These are phyloP conservation scores for Takashimella tepidaria DNA, from an alignment of 1,284 basidiomycete species.

Conservation along the genomic window DNA sequence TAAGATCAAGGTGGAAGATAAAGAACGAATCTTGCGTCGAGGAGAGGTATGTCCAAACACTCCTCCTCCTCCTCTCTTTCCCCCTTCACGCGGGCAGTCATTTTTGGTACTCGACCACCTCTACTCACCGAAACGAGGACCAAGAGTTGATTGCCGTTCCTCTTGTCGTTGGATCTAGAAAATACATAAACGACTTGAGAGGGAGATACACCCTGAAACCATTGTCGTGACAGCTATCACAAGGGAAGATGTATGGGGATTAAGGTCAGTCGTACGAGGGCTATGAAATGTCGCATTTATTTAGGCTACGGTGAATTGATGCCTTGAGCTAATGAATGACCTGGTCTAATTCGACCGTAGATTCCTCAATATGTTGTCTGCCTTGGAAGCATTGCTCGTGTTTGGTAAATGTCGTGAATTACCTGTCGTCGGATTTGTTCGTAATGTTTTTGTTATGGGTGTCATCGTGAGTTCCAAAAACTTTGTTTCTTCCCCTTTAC, in stretches of 20 bases:
- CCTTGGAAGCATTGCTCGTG: slow-evolving; percentile 53
- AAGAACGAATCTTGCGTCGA: slow-evolving; percentile 57
- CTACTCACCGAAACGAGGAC: too few relatives aligned
- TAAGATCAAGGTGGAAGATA: slow-evolving; percentile 55
- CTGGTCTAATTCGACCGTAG: too few relatives aligned
- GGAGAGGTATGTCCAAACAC: slow-evolving; percentile 55
- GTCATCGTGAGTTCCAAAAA: slow-evolving; percentile 55
- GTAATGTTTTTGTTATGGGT: slow-evolving; percentile 57
- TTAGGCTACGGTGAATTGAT: too few relatives aligned
- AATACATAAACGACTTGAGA: slow-evolving; percentile 78
- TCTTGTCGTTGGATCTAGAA: slow-evolving; percentile 1
- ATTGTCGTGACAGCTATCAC: slow-evolving; percentile 53
- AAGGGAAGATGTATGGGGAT: slow-evolving; percentile 65
- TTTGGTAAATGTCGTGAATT: slow-evolving; percentile 61
- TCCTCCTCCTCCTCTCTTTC: too few relatives aligned
- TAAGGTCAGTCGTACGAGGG: slow-evolving; percentile 52
- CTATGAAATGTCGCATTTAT: not conserved
- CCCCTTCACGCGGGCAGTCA: not conserved
- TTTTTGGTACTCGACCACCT: too few relatives aligned
- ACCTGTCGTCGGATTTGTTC: slow-evolving; percentile 63
- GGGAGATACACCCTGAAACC: slow-evolving; percentile 62
- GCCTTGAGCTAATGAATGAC: too few relatives aligned
- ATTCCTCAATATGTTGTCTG: slow-evolving; percentile 60
- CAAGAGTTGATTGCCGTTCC: not conserved
- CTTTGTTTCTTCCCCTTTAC: not conserved